Conservation (phyloP, 768 basidiomycete species). For the Austroboletus eburneus region DNA sequence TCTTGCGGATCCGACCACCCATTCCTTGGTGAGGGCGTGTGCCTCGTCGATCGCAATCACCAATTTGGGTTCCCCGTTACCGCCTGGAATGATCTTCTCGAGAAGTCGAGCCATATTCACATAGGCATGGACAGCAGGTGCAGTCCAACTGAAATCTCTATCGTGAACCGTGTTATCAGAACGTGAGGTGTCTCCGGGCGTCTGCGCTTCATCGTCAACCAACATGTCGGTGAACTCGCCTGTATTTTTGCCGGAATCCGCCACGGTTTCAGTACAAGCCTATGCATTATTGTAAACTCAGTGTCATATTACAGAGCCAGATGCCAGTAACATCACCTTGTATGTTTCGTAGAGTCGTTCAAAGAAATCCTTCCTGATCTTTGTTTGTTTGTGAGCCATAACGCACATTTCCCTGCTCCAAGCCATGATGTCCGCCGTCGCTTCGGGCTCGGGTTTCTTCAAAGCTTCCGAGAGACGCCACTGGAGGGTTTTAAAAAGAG, state of each 20-base stretch:
- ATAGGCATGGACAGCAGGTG: neutral
- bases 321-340: too few species aligned
- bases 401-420: neutral
- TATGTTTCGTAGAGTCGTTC: too few species aligned
- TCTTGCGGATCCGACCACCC: neutral
- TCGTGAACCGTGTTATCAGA: neutral
- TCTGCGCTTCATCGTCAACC: too few species aligned
- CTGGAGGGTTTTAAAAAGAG: neutral
- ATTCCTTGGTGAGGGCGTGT: neutral
- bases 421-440: too few species aligned
- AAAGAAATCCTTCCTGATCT: too few species aligned
- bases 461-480: neutral
- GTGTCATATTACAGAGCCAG: too few species aligned
- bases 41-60: neutral
- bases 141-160: neutral
- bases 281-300: too few species aligned
- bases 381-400: neutral
- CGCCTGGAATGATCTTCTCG: neutral
- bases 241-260: too few species aligned
- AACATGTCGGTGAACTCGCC: too few species aligned
- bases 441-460: neutral
- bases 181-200: too few species aligned
- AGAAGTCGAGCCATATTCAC: neutral
- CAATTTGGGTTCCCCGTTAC: neutral
- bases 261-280: too few species aligned